These are phyloP conservation scores for Hypoxylon sp. DNA, from an alignment of 2,329 filamentous ascomycete species.

Conservation along the genomic window DNA sequence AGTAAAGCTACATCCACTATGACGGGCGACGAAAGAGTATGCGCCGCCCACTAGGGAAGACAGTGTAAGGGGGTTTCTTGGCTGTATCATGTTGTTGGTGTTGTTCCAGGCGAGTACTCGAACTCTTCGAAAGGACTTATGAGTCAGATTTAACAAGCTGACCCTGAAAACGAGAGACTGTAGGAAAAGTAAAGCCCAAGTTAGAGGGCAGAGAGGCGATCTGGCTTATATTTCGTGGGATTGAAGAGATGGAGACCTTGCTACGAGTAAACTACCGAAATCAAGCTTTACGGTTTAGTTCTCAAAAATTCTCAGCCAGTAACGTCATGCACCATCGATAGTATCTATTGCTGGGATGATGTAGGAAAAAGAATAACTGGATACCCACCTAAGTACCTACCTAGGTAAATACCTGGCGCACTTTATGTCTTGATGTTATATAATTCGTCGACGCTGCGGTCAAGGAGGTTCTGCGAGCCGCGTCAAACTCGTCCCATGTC, in stretches of 20 bases:
- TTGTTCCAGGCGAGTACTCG: slow-evolving; percentile 25
- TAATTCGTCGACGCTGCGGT: neutral
- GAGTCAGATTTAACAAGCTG: slow-evolving; percentile 29
- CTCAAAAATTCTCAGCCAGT: neutral
- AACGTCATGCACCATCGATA: slow-evolving; percentile 38
- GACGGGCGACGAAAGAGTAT: slow-evolving; percentile 45
- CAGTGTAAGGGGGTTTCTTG: slow-evolving; percentile 39
- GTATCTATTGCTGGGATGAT: slow-evolving; percentile 13
- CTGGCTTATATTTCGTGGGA: slow-evolving; percentile 36
- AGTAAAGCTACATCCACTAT: slow-evolving; percentile 63
- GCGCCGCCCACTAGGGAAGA: slow-evolving; percentile 42
- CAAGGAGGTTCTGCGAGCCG: neutral
- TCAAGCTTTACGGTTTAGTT: slow-evolving; percentile 22
- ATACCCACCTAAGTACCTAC: no score
- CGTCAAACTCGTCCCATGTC: neutral
- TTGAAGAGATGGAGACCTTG: slow-evolving; percentile 18
- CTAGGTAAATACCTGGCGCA: no score
- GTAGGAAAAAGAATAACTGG: neutral
- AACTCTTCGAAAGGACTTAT: slow-evolving; percentile 24
- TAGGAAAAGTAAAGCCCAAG: slow-evolving; percentile 13
- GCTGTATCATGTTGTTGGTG: slow-evolving; percentile 43
- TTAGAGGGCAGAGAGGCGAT: slow-evolving; percentile 8
- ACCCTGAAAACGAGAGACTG: slow-evolving; percentile 39
- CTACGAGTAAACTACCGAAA: slow-evolving; percentile 20
- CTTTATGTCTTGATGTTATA: slow-evolving; percentile 1